phyloP scores from a whole-genome alignment of 441 rosid species.

The Daphne laureola region DNA sequence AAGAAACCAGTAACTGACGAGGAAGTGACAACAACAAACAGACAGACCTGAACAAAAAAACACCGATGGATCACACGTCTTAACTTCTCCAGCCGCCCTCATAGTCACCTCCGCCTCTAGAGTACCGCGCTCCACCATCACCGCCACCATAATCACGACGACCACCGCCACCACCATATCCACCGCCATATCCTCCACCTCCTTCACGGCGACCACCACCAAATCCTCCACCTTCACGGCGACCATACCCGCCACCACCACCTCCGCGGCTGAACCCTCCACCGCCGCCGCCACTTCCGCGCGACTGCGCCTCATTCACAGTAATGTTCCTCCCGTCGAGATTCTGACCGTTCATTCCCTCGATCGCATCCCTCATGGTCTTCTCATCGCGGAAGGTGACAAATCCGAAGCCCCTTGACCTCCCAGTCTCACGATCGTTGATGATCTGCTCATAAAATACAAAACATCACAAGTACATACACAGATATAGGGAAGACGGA shows the following conservation, averaged over 20 bases:
- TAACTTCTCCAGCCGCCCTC: conserved; percentile 35
- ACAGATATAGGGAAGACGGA: no score
- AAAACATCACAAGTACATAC: not conserved
- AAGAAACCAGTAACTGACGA: no score
- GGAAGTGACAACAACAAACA: no score
- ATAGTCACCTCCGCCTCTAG: no score
- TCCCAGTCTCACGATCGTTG: conserved; percentile 74
- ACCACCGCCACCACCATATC: not conserved
- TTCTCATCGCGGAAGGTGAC: conserved; percentile 68
- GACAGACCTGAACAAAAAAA: not conserved
- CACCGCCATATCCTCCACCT: no score
- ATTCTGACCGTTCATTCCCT: conserved; percentile 62
- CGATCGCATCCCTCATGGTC: conserved; percentile 69
- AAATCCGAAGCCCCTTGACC: conserved; percentile 76
- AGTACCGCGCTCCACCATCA: not conserved
- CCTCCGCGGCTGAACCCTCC: conserved; percentile 32
- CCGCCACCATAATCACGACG: conserved; percentile 15
- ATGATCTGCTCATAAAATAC: conserved; percentile 34
- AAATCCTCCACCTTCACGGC: no score
- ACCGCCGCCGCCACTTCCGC: conserved; percentile 46
- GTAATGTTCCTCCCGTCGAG: conserved; percentile 72
- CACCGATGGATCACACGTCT: not conserved
- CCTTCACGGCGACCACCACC: no score
- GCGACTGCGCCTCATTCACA: conserved; percentile 76
- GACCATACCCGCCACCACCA: conserved; percentile 7